A percentile compares a stretch with the other conserved stretches of the same genome.
Conservation (phyloP, 2,329 filamentous ascomycete genomes). For the Laburnicola sp. region DNA sequence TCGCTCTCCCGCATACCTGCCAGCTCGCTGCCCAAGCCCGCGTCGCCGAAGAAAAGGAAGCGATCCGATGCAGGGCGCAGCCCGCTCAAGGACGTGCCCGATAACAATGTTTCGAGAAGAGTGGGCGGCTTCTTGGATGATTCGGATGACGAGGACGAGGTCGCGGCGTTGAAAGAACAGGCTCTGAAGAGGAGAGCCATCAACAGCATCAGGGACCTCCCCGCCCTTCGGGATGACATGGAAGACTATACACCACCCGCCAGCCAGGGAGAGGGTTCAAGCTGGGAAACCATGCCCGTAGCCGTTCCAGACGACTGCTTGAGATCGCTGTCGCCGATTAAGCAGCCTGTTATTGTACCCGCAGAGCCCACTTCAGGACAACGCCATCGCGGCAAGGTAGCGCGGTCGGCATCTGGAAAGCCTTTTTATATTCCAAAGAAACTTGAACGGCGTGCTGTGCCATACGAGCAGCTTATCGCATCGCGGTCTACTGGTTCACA, state of each 20-base stretch:
- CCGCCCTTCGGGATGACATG: slow-evolving; percentile 26
- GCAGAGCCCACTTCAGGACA: slow-evolving; percentile 21
- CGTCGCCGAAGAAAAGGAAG: slow-evolving; percentile 47
- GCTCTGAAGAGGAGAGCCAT: slow-evolving; percentile 40
- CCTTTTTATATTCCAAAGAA: slow-evolving; percentile 61
- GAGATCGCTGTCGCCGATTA: slow-evolving; percentile 31
- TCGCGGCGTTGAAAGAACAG: slow-evolving; percentile 46
- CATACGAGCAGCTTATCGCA: too few species aligned
- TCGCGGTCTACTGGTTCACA: slow-evolving; percentile 63
- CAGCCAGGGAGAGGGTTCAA: slow-evolving; percentile 35
- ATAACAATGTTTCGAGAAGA: slow-evolving; percentile 41
- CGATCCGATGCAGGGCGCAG: slow-evolving; percentile 32
- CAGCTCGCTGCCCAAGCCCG: slow-evolving; percentile 50
- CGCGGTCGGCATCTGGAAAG: slow-evolving; percentile 60
- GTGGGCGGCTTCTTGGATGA: slow-evolving; percentile 46
- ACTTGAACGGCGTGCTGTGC: slow-evolving; percentile 47
- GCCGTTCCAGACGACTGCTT: slow-evolving; percentile 37
- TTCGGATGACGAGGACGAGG: slow-evolving; percentile 47
- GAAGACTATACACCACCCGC: slow-evolving; percentile 39
- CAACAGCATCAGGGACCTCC: slow-evolving; percentile 32
- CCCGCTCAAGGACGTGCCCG: slow-evolving; percentile 38
- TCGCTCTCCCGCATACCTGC: slow-evolving; percentile 62
- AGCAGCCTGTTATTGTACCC: slow-evolving; percentile 17
- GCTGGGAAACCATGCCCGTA: slow-evolving; percentile 35
- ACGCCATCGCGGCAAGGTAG: slow-evolving; percentile 23